Evolutionary conservation across 768 basidiomycete genomes (phyloP), one percentile per base, ranked within the genome.

Genomic region (Albatrellus ellisii): DNA sequence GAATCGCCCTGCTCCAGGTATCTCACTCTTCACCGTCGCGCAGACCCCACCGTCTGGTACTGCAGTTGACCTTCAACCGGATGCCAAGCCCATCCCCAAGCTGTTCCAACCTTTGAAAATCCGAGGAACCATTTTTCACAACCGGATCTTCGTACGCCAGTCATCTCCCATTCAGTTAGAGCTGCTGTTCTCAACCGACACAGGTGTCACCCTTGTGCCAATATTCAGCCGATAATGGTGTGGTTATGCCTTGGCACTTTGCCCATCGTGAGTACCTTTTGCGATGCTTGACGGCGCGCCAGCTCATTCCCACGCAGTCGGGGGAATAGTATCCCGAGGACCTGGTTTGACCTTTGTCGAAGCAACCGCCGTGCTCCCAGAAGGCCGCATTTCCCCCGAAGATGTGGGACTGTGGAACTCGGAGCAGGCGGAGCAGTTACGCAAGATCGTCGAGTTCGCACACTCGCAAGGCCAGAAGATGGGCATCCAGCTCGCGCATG

Each of bases 401-500:
- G 81, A 61, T 45, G 24, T 42, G 9, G 80, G 79, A 4, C 52
- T 83, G 39, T 83, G 80, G 79, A 57, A 63, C 17, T 80, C 79
- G 45, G 61, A 62, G 1, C 81, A 83, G 26, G 66, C 61, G 47
- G 63, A 57, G 11, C 49, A 59, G 1, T 54, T 71, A 32, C 62
- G 66, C 43, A 56, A 68, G 25, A 65, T 86, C 48, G 71, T 77
- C 52, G 72, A 78, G 43, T 82, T 83, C 39, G 78, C 78, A n/a
- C 78, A 82, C 52, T 72, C 75, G 0, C 77, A 79, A 49, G 70
- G 66, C 36, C 74, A 79, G 53, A 75, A 77, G 37, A 70, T 86
- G n/a, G 84, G 65, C 8, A 77, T 86, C 42, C 86, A 88, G 56
- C 68, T 87, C 12, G 77, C 70, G 0, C 84, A 88, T 47, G 78